Conservation (phyloP, 2,329 filamentous ascomycete genomes). For the Xenoacremonium recifei region DNA sequence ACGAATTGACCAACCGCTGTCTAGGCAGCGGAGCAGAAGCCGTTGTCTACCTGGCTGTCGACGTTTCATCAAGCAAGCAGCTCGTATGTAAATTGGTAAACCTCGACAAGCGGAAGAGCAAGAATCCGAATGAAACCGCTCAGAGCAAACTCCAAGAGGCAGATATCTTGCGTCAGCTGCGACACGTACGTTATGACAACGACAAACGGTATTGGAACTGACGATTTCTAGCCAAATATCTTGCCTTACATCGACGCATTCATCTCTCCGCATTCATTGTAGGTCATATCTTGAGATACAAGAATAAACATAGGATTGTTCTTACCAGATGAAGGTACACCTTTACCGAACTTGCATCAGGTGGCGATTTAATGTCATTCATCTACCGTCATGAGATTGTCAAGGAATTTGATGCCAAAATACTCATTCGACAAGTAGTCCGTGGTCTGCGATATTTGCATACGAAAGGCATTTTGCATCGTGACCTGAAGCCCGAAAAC, state of each 20-base stretch:
- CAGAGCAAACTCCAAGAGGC: conserved; percentile 47
- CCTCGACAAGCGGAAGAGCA: conserved; percentile 34
- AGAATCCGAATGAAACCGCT: conserved; percentile 26
- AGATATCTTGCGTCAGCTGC: conserved; percentile 51
- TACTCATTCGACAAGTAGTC: conserved; percentile 48
- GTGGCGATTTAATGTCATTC: conserved; percentile 54
- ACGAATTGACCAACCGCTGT: conserved; percentile 32
- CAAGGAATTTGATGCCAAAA: conserved; percentile 40
- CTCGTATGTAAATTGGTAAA: conserved; percentile 68
- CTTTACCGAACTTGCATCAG: conserved; percentile 56
- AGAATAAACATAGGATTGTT: too few relatives aligned
- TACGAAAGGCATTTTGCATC: conserved; percentile 47
- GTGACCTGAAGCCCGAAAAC: conserved; percentile 56
- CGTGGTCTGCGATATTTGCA: conserved; percentile 48
- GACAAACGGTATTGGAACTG: conserved; percentile 4
- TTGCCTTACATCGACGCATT: conserved; percentile 51
- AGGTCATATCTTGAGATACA: too few relatives aligned
- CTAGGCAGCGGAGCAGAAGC: conserved; percentile 38
- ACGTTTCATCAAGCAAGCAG: conserved; percentile 54
- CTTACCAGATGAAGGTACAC: conserved; percentile 41
- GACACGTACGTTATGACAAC: conserved; percentile 44
- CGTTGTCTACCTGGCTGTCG: conserved; percentile 38
- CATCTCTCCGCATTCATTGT: conserved; percentile 47
- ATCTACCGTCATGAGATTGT: conserved; percentile 35
- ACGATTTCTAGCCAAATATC: conserved; percentile 50